These are phyloP conservation scores for Lasiosphaeria ovina DNA, from an alignment of 495 filamentous ascomycete genomes.

Conservation along the genomic window DNA sequence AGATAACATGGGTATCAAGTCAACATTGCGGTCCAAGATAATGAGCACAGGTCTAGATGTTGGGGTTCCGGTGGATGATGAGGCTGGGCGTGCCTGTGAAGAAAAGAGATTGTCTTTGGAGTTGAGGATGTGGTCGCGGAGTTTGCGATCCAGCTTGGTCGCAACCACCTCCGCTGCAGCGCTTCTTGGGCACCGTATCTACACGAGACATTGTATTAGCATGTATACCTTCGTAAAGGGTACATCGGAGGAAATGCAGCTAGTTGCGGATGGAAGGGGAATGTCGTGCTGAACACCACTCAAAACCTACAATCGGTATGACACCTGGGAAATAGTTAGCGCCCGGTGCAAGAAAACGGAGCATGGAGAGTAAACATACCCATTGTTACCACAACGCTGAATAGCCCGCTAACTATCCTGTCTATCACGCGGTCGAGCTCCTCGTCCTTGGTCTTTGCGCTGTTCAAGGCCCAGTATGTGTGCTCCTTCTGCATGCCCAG, in stretches of 20 bases:
- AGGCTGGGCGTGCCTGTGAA: conserved; percentile 38
- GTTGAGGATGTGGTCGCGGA: conserved; percentile 94
- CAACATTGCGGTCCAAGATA: conserved; percentile 90
- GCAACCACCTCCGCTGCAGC: conserved; percentile 94
- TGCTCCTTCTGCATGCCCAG: conserved; percentile 81
- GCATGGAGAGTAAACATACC: conserved; percentile 48
- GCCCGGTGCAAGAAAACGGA: conserved; percentile 2
- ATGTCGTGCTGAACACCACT: too few relatives aligned
- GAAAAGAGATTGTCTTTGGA: conserved; percentile 95
- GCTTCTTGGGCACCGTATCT: conserved; percentile 83
- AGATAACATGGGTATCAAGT: conserved; percentile 96
- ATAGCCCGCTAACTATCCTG: conserved; percentile 88
- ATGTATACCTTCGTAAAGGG: neutral
- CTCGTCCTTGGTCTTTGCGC: conserved; percentile 83
- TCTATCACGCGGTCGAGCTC: conserved; percentile 84
- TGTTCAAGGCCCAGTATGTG: conserved; percentile 92
- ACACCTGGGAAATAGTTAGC: conserved; percentile 50
- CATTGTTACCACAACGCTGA: conserved; percentile 96
- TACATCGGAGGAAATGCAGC: too few relatives aligned
- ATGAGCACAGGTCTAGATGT: conserved; percentile 79
- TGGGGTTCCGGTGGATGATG: conserved; percentile 50
- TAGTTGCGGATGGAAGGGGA: too few relatives aligned
- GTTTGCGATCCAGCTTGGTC: conserved; percentile 88
- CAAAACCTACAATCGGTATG: conserved; percentile 66
- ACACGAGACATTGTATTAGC: neutral